These are phyloP conservation scores for Calocybe gangraenosa DNA, from an alignment of 768 basidiomycete genomes.

Conservation along the genomic window DNA sequence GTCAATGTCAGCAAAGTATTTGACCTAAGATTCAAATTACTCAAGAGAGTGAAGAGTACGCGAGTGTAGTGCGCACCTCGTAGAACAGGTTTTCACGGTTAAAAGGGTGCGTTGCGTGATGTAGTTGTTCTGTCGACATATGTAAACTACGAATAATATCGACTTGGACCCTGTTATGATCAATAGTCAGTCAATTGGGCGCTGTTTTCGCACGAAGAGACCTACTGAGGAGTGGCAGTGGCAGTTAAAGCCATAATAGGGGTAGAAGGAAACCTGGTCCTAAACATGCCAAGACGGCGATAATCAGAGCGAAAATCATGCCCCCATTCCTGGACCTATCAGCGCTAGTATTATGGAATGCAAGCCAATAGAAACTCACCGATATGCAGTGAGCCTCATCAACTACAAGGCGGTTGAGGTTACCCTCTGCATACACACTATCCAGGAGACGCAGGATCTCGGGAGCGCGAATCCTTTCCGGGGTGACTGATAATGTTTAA, in stretches of 20 bases:
- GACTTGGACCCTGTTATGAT: slow-evolving; percentile 53
- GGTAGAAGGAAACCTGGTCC: slow-evolving; percentile 58
- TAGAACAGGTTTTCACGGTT: slow-evolving; percentile 80
- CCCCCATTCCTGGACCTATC: slow-evolving; percentile 73
- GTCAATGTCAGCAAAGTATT: slow-evolving; percentile 54
- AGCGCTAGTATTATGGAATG: not conserved
- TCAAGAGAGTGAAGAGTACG: not conserved
- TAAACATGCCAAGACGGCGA: slow-evolving; percentile 65
- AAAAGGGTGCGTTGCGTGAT: slow-evolving; percentile 71
- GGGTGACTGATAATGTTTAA: slow-evolving; percentile 50
- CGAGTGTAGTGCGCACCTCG: slow-evolving; percentile 44
- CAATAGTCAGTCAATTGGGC: not conserved
- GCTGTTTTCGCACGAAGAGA: not conserved
- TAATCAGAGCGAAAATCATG: slow-evolving; percentile 79
- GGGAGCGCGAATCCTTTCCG: slow-evolving; percentile 60
- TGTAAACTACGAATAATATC: slow-evolving; percentile 69
- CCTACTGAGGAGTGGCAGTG: slow-evolving; percentile 69
- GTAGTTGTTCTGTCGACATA: slow-evolving; percentile 53
- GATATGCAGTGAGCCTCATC: slow-evolving; percentile 90
- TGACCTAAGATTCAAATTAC: slow-evolving; percentile 41
- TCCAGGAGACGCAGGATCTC: slow-evolving; percentile 52
- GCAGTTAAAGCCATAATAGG: slow-evolving; percentile 90
- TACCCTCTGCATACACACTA: slow-evolving; percentile 45
- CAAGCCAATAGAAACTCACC: slow-evolving; percentile 28
- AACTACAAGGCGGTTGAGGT: slow-evolving; percentile 71